phyloP scores from a whole-genome alignment of 2,329 filamentous ascomycete species.

The Fusarium duplospermum region DNA sequence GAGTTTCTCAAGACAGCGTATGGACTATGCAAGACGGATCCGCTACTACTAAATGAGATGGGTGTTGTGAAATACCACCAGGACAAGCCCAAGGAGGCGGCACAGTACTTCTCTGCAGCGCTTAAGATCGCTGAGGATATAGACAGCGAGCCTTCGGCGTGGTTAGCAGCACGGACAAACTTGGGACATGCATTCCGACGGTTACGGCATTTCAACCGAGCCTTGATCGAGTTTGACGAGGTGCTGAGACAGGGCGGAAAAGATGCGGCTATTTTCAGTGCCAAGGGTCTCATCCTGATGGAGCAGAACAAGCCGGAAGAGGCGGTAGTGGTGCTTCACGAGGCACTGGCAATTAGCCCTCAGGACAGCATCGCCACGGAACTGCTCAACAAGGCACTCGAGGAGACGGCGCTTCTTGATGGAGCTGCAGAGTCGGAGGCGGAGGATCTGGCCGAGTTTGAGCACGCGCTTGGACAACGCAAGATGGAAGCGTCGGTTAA shows the following conservation, averaged over 20 bases:
- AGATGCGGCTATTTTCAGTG: constrained; percentile 80
- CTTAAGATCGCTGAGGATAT: constrained; percentile 83
- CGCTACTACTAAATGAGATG: constrained; percentile 92
- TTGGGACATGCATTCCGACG: constrained; percentile 89
- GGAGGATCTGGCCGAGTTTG: constrained; percentile 62
- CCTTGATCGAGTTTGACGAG: constrained; percentile 85
- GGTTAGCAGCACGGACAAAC: constrained; percentile 87
- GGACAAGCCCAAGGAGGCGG: constrained; percentile 79
- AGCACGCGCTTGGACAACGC: constrained; percentile 61
- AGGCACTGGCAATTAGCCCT: constrained; percentile 81
- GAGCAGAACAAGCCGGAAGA: constrained; percentile 80
- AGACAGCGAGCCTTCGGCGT: constrained; percentile 83
- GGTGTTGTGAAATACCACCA: constrained; percentile 97
- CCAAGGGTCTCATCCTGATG: constrained; percentile 86
- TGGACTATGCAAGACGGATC: constrained; percentile 83
- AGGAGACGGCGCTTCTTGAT: constrained; percentile 65
- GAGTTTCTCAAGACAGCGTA: constrained; percentile 95
- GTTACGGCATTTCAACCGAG: constrained; percentile 73
- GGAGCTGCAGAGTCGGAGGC: constrained; percentile 60
- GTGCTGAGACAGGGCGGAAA: constrained; percentile 86
- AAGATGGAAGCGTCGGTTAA: constrained; percentile 58
- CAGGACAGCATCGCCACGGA: constrained; percentile 87
- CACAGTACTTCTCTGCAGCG: constrained; percentile 81
- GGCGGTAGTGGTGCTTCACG: constrained; percentile 84
- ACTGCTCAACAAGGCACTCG: constrained; percentile 77